Conservation (phyloP, 352 stramenopile species). For the Phytophthora kernoviae region DNA sequence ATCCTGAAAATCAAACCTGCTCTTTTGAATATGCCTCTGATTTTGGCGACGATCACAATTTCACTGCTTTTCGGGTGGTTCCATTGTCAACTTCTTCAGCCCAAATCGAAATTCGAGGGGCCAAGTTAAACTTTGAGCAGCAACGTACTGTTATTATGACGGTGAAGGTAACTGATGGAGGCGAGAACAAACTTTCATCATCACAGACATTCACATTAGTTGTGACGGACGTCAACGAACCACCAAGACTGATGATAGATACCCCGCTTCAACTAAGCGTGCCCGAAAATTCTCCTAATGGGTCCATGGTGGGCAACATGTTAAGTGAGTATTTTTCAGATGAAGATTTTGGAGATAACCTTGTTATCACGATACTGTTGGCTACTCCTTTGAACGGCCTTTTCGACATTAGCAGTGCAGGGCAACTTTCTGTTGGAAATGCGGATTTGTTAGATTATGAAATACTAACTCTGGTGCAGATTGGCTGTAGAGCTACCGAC, state of each 20-base stretch:
- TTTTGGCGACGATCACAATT: constrained; percentile 23
- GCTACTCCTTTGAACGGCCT: constrained; percentile 8
- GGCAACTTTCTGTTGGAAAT: constrained; percentile 24
- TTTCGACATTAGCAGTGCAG: constrained; percentile 11
- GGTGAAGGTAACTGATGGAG: constrained; percentile 44
- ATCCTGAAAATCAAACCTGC: constrained; percentile 61
- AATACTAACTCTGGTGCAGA: constrained; percentile 2
- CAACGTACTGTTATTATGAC: constrained; percentile 37
- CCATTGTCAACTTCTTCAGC: constrained; percentile 34
- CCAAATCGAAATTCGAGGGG: constrained; percentile 50
- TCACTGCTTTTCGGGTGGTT: constrained; percentile 44
- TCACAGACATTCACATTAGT: constrained; percentile 17
- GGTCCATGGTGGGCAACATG: constrained; percentile 11
- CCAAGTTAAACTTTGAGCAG: constrained; percentile 46
- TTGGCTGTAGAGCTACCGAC: constrained; percentile 23
- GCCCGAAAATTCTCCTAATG: constrained; percentile 29
- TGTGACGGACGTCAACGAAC: constrained; percentile 26
- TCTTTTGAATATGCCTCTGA: constrained; percentile 37
- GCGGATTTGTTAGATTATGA: constrained; percentile 22
- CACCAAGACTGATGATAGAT: constrained; percentile 6
- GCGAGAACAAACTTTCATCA: constrained; percentile 27
- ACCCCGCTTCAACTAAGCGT: constrained; percentile 15
- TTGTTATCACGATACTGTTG: constrained; percentile 8
- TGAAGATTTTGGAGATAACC: constrained; percentile 23
- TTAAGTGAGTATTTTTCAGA: constrained; percentile 23